Evolutionary conservation across 2,329 filamentous ascomycete species (phyloP), one percentile per base, ranked within the genome.

Genomic region (Fusarium nisikadoi): DNA sequence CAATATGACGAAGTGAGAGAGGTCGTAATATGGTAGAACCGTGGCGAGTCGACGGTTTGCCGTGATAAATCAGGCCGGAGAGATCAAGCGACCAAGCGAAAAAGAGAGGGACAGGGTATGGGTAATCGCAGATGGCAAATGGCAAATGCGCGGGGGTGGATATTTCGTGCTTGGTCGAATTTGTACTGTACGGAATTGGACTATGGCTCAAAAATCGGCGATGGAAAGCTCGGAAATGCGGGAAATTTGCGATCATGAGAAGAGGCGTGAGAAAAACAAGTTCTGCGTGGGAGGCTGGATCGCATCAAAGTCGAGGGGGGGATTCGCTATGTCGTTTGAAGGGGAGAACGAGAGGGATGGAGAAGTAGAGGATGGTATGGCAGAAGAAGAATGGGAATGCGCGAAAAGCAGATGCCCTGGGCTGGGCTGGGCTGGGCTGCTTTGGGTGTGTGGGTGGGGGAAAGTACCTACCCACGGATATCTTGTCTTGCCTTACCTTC

Each of bases 121-220:
- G 66, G 61, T 61, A 71, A 59, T 71, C 45, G 67, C 39, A 65
- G 52, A 71, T 56, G 59, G 67, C 50, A 62, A 71, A 71, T 56
- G 59, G 67, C 50, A 62, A 71, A 73, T 71, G 71, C 71, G 71
- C 71, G 71, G 71, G 71, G 71, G 67, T 73, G 71, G 67, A 43
- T 73, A 73, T 64, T 71, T 55, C 50, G 64, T 61, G 62, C 58
- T 71, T 58, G 62, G 42, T 68, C 62, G 58, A 64, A 67, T 73
- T 65, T 71, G 62, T 63, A 68, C 58, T 41, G 66, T 43, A 70
- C 45, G 42, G 47, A 31, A 33, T 65, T 50, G 41, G 45, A 46
- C 38, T 45, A 47, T 59, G 60, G 41, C 59, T 62, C 38, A 23
- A 54, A 52, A 60, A 50, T 50, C 33, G 54, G 38, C 35, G 29